Evolutionary conservation across 1,139 yeast genomes (phyloP), one percentile per base, ranked within the genome.

Genomic region (Lodderomyces orthopsilosis): DNA sequence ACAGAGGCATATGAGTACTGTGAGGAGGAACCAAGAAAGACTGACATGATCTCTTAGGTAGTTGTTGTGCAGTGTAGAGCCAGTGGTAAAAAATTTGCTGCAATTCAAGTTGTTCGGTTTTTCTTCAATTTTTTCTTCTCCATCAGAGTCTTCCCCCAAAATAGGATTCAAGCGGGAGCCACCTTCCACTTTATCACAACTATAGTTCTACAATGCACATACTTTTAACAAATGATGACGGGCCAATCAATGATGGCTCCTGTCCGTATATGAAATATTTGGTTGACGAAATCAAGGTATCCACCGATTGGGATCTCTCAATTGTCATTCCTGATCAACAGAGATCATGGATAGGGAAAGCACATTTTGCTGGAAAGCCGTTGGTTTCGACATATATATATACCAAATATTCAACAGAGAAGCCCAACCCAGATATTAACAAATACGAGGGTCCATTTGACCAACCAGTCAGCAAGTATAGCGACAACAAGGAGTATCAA

Each of bases 311-410:
- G 98, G 79, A 85, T 34, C 65, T 93, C 24, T 84, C 93, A 13
- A 81, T 93, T 22, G 91, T 85, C 24, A 84, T 93, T 4, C 98
- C 98, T 12, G 74, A 81, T 51, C 81, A 79, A 44, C 88, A 82
- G 55, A 56, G 95, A 54, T 90, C 97, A 9, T 93, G 98, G 98
- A 91, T 90, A 46, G 96, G 96, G 33, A 93, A 93, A 62, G 98
- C 98, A 10, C 97, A 91, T 66, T 82, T 91, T 59, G 95, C 96
- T 2, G 97, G 95, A 17, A 78, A 82, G 55, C 79, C 83, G 34
- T 72, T 91, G 41, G 69, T 81, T 2, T 81, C 93, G 3, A 71
- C 79, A 9, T 91, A 83, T 57, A 70, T 86, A 17, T 85, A 83
- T 56, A 76, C 86, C 21, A 62, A 61, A 46, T 50, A 54, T 12